Evolutionary conservation across 495 filamentous ascomycete genomes (phyloP), one percentile per base, ranked within the genome.

Genomic region (Aspergillus panamensis): DNA sequence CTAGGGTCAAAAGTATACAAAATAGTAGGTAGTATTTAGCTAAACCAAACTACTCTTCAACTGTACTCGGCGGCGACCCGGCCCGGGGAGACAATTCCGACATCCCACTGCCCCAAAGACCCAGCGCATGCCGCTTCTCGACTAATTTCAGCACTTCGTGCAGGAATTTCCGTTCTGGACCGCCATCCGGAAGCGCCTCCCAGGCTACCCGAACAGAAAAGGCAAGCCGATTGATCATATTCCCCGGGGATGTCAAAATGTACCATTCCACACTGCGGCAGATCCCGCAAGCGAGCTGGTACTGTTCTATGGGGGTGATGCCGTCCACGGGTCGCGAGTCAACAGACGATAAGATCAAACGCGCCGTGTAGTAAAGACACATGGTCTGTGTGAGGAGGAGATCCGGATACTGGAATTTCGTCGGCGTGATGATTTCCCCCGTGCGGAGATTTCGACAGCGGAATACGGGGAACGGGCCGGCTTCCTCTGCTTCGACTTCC

Each of bases 211-310:
- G 69, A 6, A 71, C 70, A 0, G 74, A 64, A 35, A 78, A 77
- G 0, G 73, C 74, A n/a, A 78, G 70, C 0, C 75, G 74, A 53
- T 77, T 78, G 55, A 78, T 77, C 75, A 78, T 77, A 51, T 77
- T 77, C 0, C 75, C 74, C 0, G 73, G 71, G 0, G 74, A 67
- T 6, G 62, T 74, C 3, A 69, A 56, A 10, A 78, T 73, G 51
- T 77, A 78, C 60, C 64, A 77, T 49, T 76, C 72, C 14, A 76
- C 54, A 12, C 69, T 68, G n/a, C 74, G 75, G 42, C 70, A 74
- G 52, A 78, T 77, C 2, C 66, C 70, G 47, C 75, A 78, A 3
- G 64, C 75, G 6, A 77, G 58, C 1, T 66, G 65, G 30, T 78
- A 78, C 49, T 75, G 72, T 35, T 78, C 69, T 14, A 60, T 33